Evolutionary conservation across 768 basidiomycete genomes (phyloP).

Genomic region (Kwoniella dejecticola): DNA sequence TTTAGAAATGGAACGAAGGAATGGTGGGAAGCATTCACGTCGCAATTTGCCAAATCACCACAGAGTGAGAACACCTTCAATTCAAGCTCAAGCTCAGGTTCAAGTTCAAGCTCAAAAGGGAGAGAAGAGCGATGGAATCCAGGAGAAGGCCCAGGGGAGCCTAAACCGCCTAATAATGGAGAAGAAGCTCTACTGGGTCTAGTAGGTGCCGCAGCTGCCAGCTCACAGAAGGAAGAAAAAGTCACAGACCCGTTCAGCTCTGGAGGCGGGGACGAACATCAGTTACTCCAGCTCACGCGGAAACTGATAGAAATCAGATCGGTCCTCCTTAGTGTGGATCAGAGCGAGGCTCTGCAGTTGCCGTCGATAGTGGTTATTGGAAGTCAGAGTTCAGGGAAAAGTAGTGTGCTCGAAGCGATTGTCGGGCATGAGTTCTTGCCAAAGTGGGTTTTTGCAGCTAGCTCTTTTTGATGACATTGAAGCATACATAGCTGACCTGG

Average conservation of each 20-base stretch:
- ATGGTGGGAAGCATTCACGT: conserved; percentile 53
- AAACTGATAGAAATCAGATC: conserved; percentile 95
- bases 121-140: conserved; percentile 36
- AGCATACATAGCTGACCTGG: neutral
- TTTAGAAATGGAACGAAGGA: conserved; percentile 45
- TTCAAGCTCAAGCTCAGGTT: neutral
- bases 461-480: neutral
- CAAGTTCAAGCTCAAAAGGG: conserved; percentile 7
- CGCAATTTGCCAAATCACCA: conserved; percentile 27
- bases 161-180: conserved; percentile 29
- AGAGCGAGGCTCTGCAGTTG: conserved; percentile 88
- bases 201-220: conserved; percentile 37
- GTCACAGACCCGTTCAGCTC: conserved; percentile 17
- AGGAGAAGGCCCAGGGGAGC: conserved; percentile 49
- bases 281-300: conserved; percentile 86
- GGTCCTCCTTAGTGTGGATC: conserved; percentile 94
- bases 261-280: conserved; percentile 64
- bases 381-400: conserved; percentile 97
- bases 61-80: neutral
- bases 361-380: conserved; percentile 98
- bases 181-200: conserved; percentile 42
- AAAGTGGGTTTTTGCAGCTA: conserved; percentile 67
- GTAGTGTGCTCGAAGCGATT: conserved; percentile 93
- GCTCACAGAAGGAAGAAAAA: conserved; percentile 51
- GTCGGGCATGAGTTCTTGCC: conserved; percentile 98